Percentiles rank a stretch among this genome's conserved stretches.
Conservation (phyloP, 805 yeast genomes). For the Saturnispora serradocipensis region DNA sequence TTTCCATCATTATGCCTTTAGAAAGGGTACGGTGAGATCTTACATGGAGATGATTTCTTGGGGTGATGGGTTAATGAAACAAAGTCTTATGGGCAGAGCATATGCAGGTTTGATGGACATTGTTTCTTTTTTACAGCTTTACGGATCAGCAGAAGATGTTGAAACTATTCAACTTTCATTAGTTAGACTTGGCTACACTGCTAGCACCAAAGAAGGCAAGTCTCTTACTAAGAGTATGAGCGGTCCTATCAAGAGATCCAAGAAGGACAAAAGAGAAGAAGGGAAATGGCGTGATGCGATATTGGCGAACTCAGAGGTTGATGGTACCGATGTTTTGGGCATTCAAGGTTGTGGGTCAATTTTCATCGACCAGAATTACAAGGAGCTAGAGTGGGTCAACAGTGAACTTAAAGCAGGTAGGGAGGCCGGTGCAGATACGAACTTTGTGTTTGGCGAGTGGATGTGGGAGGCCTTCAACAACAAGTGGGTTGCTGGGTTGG, state of each 20-base stretch:
- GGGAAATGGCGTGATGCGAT: conserved; percentile 47
- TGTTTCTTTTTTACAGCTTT: conserved; percentile 35
- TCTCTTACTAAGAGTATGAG: not conserved
- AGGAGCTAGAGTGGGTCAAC: conserved; percentile 30
- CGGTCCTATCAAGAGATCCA: conserved; percentile 26
- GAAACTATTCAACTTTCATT: conserved; percentile 8
- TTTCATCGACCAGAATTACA: conserved; percentile 18
- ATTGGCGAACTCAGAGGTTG: conserved; percentile 32
- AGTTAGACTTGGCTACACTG: conserved; percentile 5
- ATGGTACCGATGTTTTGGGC: conserved; percentile 56
- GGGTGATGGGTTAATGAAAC: conserved; percentile 67
- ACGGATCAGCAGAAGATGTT: conserved; percentile 14
- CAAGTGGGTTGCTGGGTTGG: conserved; percentile 12
- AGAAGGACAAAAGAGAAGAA: conserved; percentile 50
- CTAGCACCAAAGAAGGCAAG: conserved; percentile 4
- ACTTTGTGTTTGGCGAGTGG: conserved; percentile 12
- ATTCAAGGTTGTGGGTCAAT: conserved; percentile 27
- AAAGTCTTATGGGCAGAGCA: conserved; percentile 67
- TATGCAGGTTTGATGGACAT: conserved; percentile 53
- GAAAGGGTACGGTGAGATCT: conserved; percentile 84
- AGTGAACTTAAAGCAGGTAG: conserved; percentile 6
- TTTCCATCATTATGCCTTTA: conserved; percentile 86
- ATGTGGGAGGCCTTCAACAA: conserved; percentile 8
- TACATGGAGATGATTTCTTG: conserved; percentile 69
- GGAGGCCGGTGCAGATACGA: not conserved